phyloP scores from a whole-genome alignment of 1,284 basidiomycete species.

The Apiotrichum siamense region DNA sequence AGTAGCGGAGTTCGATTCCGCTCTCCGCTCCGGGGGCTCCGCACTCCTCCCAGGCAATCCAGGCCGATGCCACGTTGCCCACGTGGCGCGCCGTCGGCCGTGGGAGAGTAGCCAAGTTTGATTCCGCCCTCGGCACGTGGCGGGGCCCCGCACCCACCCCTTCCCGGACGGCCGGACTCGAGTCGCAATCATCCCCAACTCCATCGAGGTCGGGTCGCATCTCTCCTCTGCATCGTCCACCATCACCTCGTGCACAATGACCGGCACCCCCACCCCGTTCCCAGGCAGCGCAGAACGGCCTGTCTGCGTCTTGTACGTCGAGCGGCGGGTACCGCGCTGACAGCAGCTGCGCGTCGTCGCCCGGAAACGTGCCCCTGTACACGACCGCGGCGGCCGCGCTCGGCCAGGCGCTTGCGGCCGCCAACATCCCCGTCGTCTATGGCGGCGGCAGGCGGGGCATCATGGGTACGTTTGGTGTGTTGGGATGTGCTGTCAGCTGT shows the following conservation, averaged over 20 bases:
- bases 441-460: constrained; percentile 77
- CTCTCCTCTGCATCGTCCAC: neutral
- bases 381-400: constrained; percentile 66
- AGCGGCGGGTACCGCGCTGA: neutral
- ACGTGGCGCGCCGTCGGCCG: too few relatives aligned
- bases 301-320: constrained; percentile 45
- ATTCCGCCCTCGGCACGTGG: too few relatives aligned
- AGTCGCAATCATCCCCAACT: too few relatives aligned
- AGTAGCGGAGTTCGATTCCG: too few relatives aligned
- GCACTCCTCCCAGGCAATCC: too few relatives aligned
- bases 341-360: constrained; percentile 61
- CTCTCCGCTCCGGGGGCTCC: too few relatives aligned
- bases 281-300: constrained; percentile 29
- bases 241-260: neutral
- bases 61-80: too few relatives aligned
- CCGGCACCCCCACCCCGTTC: constrained; percentile 12
- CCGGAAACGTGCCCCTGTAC: constrained; percentile 59
- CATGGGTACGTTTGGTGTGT: constrained; percentile 56
- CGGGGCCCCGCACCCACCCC: too few relatives aligned
- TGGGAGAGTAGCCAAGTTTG: too few relatives aligned
- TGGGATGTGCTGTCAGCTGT: too few relatives aligned
- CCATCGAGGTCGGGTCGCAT: neutral
- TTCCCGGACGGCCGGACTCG: too few relatives aligned
- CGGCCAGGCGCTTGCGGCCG: constrained; percentile 63
- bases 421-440: constrained; percentile 68